Conservation (phyloP, 1,139 yeast species). For the Casaregolazyma suthepensis region DNA sequence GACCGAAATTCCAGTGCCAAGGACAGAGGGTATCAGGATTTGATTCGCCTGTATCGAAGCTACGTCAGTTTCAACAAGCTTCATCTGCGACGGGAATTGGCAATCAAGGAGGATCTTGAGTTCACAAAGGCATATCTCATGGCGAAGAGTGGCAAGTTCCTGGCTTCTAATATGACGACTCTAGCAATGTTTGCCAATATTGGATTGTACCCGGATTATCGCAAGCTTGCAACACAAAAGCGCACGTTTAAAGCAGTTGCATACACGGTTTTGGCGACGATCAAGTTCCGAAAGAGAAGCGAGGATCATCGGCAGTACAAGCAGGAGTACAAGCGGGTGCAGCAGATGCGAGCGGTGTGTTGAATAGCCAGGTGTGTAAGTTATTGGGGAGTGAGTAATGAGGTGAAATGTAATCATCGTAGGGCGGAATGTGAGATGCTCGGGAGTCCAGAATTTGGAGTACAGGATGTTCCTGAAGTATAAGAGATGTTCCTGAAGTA, state of each 20-base stretch:
- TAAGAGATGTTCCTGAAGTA: too few species aligned
- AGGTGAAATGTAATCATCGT: neutral
- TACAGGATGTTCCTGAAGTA: too few species aligned
- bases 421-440: too few species aligned
- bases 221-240: slow-evolving; percentile 16
- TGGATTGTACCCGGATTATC: slow-evolving; percentile 50
- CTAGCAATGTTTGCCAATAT: slow-evolving; percentile 40
- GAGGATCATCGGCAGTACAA: slow-evolving; percentile 17
- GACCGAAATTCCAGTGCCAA: neutral
- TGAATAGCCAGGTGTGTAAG: neutral
- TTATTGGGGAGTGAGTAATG: neutral
- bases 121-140: slow-evolving; percentile 9
- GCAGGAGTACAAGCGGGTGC: slow-evolving; percentile 7
- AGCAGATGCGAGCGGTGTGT: slow-evolving; percentile 1
- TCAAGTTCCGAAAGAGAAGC: slow-evolving; percentile 43
- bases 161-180: slow-evolving; percentile 6
- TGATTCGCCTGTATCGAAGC: slow-evolving; percentile 1
- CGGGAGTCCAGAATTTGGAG: too few species aligned
- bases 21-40: neutral
- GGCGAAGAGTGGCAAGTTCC: slow-evolving; percentile 9
- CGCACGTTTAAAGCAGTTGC: slow-evolving; percentile 35
- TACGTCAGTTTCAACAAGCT: slow-evolving; percentile 8
- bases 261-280: slow-evolving; percentile 50
- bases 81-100: slow-evolving; percentile 7
- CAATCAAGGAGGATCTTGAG: slow-evolving; percentile 8